A percentile compares a stretch with the other conserved stretches of the same genome.
Conservation (phyloP, 148 eudicot species). For the Mesembryanthemum crystallinum region DNA sequence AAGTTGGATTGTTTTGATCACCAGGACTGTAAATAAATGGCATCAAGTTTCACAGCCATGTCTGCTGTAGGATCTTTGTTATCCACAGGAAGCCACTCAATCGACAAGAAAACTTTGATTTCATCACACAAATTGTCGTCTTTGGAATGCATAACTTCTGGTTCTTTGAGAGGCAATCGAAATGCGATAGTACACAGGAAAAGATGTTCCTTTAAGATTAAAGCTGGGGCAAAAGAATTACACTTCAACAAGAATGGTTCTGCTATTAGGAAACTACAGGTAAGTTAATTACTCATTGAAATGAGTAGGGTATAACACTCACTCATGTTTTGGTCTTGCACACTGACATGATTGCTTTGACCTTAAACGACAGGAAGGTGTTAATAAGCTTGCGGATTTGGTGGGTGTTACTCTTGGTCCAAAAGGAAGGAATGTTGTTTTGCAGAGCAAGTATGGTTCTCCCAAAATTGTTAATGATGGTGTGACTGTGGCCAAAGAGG, state of each 20-base stretch:
- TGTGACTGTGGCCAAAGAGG: slow-evolving; percentile 65
- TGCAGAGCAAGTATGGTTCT: slow-evolving; percentile 63
- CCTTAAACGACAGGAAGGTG: slow-evolving; percentile 43
- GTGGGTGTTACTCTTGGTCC: slow-evolving; percentile 71
- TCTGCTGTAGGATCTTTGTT: slow-evolving; percentile 45
- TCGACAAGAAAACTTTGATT: slow-evolving; percentile 34
- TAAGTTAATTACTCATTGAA: neutral
- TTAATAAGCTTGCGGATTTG: slow-evolving; percentile 64
- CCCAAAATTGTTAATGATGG: slow-evolving; percentile 58
- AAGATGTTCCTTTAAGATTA: slow-evolving; percentile 32
- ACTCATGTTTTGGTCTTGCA: neutral
- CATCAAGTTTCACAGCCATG: slow-evolving; percentile 45
- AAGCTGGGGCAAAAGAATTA: slow-evolving; percentile 38
- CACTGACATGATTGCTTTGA: slow-evolving; percentile 1
- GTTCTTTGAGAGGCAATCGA: slow-evolving; percentile 26
- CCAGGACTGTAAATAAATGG: slow-evolving; percentile 34
- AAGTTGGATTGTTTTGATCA: neutral
- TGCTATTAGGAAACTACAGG: slow-evolving; percentile 54
- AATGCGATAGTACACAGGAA: slow-evolving; percentile 22
- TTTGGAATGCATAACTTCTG: slow-evolving; percentile 38
- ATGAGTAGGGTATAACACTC: neutral
- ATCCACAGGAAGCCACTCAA: slow-evolving; percentile 35
- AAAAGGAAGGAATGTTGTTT: slow-evolving; percentile 63
- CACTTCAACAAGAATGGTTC: slow-evolving; percentile 54
- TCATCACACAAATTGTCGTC: slow-evolving; percentile 35